Conservation (phyloP, 768 basidiomycete genomes). For the Tylopilus vinaceipallidus region DNA sequence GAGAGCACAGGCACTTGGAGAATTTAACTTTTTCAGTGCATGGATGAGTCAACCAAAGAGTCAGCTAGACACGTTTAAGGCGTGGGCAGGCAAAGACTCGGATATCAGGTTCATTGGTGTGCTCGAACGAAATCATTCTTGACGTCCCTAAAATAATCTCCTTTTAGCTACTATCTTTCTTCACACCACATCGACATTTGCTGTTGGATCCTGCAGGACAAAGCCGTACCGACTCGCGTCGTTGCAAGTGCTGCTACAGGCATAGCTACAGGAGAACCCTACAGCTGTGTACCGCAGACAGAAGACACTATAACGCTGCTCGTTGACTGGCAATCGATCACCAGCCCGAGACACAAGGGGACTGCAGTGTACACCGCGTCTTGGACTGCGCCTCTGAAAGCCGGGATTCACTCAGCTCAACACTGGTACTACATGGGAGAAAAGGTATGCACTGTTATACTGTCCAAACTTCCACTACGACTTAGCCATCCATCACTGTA, state of each 20-base stretch:
- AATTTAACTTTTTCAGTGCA: conserved; percentile 94
- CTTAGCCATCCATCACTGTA: not conserved
- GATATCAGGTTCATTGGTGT: conserved; percentile 67
- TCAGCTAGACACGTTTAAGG: conserved; percentile 91
- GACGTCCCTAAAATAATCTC: not conserved
- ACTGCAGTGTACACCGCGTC: conserved; percentile 92
- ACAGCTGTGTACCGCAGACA: conserved; percentile 80
- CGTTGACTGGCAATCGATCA: conserved; percentile 88
- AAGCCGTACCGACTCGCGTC: conserved; percentile 77
- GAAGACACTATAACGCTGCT: conserved; percentile 95
- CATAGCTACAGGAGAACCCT: conserved; percentile 86
- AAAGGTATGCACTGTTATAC: conserved; percentile 50
- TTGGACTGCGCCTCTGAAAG: conserved; percentile 89
- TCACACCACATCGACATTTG: conserved; percentile 93
- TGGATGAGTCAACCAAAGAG: conserved; percentile 99
- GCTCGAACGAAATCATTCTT: not conserved
- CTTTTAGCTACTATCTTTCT: conserved; percentile 83
- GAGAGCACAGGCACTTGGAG: conserved; percentile 71
- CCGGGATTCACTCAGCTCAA: conserved; percentile 88
- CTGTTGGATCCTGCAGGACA: conserved; percentile 80
- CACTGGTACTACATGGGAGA: conserved; percentile 96
- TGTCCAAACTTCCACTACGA: not conserved
- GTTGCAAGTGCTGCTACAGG: conserved; percentile 89
- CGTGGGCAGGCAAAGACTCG: conserved; percentile 93
- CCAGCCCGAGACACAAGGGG: conserved; percentile 72